These are phyloP conservation scores for Penicillium bialowiezense DNA, from an alignment of 495 filamentous ascomycete genomes.

Conservation along the genomic window DNA sequence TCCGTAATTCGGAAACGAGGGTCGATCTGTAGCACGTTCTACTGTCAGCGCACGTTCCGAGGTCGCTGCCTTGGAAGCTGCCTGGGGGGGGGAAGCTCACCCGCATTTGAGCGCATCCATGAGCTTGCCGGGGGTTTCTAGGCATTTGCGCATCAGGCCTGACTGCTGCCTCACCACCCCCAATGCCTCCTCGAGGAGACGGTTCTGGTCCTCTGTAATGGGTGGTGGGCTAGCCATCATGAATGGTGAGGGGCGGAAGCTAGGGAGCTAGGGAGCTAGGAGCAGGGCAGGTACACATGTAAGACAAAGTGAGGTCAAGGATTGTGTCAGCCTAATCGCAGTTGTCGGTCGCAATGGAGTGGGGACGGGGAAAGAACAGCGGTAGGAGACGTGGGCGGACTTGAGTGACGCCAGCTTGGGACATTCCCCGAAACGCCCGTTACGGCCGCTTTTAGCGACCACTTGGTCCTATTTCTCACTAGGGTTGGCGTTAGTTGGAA, in stretches of 20 bases:
- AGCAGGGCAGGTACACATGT: slow-evolving; percentile 29
- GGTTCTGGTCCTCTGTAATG: slow-evolving; percentile 83
- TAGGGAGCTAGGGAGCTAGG: slow-evolving; percentile 19
- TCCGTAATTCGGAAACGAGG: slow-evolving; percentile 93
- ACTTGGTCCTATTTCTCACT: too few species aligned
- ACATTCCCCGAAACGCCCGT: slow-evolving; percentile 22
- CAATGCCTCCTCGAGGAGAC: slow-evolving; percentile 95
- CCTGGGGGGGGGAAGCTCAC: slow-evolving; percentile 54
- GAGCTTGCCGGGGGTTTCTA: slow-evolving; percentile 96
- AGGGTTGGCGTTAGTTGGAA: too few species aligned
- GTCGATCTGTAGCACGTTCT: slow-evolving; percentile 67
- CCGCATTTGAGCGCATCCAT: slow-evolving; percentile 99
- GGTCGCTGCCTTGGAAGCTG: slow-evolving; percentile 44
- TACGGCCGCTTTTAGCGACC: not conserved
- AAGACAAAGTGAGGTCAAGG: slow-evolving; percentile 10
- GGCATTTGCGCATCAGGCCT: slow-evolving; percentile 90
- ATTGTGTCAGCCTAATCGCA: too few species aligned
- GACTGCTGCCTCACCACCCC: slow-evolving; percentile 95
- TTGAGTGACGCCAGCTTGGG: slow-evolving; percentile 11
- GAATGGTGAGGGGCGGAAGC: slow-evolving; percentile 18
- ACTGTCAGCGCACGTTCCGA: slow-evolving; percentile 19
- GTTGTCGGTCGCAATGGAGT: too few species aligned
- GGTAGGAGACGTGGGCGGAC: slow-evolving; percentile 8
- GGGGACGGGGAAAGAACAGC: not conserved
- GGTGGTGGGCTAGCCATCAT: slow-evolving; percentile 60